Conservation (phyloP, 75 land plant genomes). For the Sequoiadendron giganteum region DNA sequence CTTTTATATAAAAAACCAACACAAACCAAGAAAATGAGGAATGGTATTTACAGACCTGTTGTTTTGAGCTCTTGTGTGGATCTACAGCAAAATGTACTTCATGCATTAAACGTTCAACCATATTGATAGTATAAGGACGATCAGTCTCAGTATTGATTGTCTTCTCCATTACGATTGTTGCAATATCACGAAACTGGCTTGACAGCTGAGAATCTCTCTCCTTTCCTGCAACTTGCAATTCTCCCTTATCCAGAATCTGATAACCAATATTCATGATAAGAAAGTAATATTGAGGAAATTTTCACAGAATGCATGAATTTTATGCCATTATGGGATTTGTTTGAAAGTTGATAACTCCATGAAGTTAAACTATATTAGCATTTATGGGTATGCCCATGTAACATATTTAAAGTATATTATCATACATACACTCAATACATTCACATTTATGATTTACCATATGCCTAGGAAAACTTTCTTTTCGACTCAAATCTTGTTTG, state of each 20-base stretch:
- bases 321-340: background rate
- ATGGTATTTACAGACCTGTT: constrained; percentile 54
- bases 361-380: background rate
- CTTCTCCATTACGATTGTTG: constrained; percentile 95
- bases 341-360: background rate
- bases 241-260: constrained; percentile 98
- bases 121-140: constrained; percentile 94
- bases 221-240: constrained; percentile 97
- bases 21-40: background rate
- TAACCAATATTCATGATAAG: constrained; percentile 11
- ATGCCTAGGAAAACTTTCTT: background rate
- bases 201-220: constrained; percentile 89
- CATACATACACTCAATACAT: background rate
- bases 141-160: constrained; percentile 93
- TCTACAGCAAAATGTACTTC: constrained; percentile 98
- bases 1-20: background rate
- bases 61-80: constrained; percentile 83
- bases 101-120: constrained; percentile 98
- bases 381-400: background rate
- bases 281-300: background rate
- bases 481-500: background rate
- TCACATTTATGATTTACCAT: background rate
- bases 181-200: constrained; percentile 96
- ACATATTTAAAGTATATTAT: background rate
- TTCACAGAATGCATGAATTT: background rate